These are phyloP conservation scores for Schwanniomyces sp. DNA, from an alignment of 805 yeast species.

Conservation along the genomic window DNA sequence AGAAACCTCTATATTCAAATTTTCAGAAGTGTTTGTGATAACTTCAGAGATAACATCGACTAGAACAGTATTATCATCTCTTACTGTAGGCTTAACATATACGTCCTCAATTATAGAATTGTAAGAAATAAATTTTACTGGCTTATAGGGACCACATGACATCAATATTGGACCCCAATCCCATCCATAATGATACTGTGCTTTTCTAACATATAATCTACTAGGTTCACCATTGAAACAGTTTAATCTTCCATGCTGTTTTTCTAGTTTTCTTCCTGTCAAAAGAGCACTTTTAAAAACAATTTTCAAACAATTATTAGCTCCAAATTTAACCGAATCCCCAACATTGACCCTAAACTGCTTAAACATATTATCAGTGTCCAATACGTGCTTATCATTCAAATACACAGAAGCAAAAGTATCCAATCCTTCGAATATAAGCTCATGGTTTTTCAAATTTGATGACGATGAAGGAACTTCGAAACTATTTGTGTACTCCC, in stretches of 20 bases:
- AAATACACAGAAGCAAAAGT: slow-evolving; percentile 41
- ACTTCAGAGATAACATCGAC: slow-evolving; percentile 6
- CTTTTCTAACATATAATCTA: slow-evolving; percentile 47
- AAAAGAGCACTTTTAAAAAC: slow-evolving; percentile 37
- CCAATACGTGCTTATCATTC: slow-evolving; percentile 34
- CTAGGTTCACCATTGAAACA: slow-evolving; percentile 45
- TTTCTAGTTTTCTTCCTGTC: slow-evolving; percentile 32
- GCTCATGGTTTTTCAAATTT: slow-evolving; percentile 18
- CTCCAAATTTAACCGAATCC: slow-evolving; percentile 9
- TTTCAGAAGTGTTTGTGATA: slow-evolving; percentile 3
- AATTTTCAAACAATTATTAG: slow-evolving; percentile 31
- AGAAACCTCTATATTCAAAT: slow-evolving; percentile 7
- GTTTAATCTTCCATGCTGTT: slow-evolving; percentile 21
- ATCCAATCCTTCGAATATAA: slow-evolving; percentile 46
- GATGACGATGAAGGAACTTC: background rate
- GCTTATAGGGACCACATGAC: slow-evolving; percentile 46
- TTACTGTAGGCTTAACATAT: slow-evolving; percentile 11
- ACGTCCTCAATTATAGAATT: slow-evolving; percentile 14
- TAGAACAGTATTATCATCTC: slow-evolving; percentile 4
- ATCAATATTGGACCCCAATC: slow-evolving; percentile 54
- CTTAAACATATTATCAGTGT: slow-evolving; percentile 46
- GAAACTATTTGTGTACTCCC: slow-evolving; percentile 44
- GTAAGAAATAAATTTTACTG: slow-evolving; percentile 26
- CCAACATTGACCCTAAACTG: slow-evolving; percentile 28
- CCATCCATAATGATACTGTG: slow-evolving; percentile 59